Evolutionary conservation across 2,329 filamentous ascomycete species (phyloP).

Genomic region (Gyromitra esculenta): DNA sequence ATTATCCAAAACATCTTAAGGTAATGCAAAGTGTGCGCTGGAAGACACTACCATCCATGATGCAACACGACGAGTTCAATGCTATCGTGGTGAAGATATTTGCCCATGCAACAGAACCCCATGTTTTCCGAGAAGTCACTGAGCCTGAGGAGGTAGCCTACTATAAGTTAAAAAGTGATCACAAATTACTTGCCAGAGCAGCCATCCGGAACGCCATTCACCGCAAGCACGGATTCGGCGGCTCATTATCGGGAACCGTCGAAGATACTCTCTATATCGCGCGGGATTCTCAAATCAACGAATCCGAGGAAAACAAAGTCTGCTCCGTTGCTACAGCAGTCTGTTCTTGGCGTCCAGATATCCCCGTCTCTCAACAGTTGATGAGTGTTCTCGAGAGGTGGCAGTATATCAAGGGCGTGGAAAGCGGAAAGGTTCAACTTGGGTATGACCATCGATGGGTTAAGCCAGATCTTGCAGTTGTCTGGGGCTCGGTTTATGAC

Average conservation of each 20-base stretch:
- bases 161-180: conserved; percentile 18
- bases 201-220: conserved; percentile 59
- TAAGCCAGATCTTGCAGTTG: conserved; percentile 49
- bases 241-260: conserved; percentile 57
- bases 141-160: neutral
- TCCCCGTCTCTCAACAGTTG: conserved; percentile 47
- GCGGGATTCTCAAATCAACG: conserved; percentile 57
- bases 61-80: conserved; percentile 64
- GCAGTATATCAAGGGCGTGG: conserved; percentile 43
- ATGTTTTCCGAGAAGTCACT: conserved; percentile 59
- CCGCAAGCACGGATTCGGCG: conserved; percentile 60
- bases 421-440: conserved; percentile 19
- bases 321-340: conserved; percentile 53
- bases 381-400: conserved; percentile 55
- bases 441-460: conserved; percentile 52
- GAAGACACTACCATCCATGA: conserved; percentile 60
- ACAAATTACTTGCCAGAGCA: conserved; percentile 57
- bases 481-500: conserved; percentile 57
- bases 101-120: conserved; percentile 57
- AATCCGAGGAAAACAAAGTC: conserved; percentile 3
- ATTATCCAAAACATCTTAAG: conserved; percentile 62
- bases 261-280: conserved; percentile 60
- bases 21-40: conserved; percentile 66
- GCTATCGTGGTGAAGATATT: conserved; percentile 60
- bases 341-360: conserved; percentile 51